Percentiles rank a stretch among this genome's conserved stretches.
Conservation (phyloP, 495 filamentous ascomycete genomes). For the Penicillium cosmopolitanum region DNA sequence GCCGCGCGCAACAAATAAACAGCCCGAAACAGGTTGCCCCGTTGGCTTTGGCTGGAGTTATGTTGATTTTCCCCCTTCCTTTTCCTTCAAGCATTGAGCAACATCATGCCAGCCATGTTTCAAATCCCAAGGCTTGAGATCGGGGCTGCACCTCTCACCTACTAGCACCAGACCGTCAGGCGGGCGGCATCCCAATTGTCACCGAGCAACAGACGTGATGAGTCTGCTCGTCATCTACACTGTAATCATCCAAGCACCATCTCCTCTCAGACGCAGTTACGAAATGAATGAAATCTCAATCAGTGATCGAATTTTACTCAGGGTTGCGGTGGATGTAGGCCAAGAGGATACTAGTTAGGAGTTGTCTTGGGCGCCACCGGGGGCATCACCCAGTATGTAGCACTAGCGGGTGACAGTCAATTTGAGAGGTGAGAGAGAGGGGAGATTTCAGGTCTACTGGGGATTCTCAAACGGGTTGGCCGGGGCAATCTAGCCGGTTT, state of each 20-base stretch:
- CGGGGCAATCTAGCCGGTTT: slow-evolving; percentile 9
- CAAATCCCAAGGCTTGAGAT: not conserved
- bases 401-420: not conserved
- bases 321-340: not conserved
- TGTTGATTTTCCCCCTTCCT: not conserved
- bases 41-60: not conserved
- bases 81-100: not conserved
- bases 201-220: not conserved
- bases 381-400: not conserved
- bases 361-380: not conserved
- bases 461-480: not conserved
- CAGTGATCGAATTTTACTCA: not conserved
- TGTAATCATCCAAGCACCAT: not conserved
- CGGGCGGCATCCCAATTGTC: not conserved
- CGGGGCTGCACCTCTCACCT: not conserved
- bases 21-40: not conserved
- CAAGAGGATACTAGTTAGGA: not conserved
- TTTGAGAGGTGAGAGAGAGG: not conserved
- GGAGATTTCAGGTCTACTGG: slow-evolving; percentile 6
- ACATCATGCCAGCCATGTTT: not conserved
- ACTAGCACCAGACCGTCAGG: not conserved
- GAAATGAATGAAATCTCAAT: not conserved
- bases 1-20: slow-evolving; percentile 67
- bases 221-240: not conserved
- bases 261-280: not conserved